phyloP scores from a whole-genome alignment of 1,284 basidiomycete species.

The Tranzscheliella williamsii region DNA sequence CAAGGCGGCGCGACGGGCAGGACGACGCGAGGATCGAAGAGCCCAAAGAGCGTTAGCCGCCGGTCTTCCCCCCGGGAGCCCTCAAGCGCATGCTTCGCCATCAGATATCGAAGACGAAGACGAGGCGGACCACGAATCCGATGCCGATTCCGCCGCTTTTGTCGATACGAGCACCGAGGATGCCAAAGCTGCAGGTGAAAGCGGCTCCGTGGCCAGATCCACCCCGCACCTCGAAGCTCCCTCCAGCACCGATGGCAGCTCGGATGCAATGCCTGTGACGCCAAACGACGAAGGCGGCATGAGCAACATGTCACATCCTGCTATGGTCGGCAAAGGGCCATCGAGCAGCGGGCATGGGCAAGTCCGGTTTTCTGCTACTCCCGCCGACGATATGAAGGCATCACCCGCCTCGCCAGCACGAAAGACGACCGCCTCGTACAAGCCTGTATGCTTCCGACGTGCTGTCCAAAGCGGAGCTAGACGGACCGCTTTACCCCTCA shows the following conservation, averaged over 20 bases:
- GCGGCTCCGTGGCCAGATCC: conserved; percentile 20
- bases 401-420: conserved; percentile 1
- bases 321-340: too few relatives aligned
- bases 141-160: conserved; percentile 24
- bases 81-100: conserved; percentile 15
- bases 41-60: conserved; percentile 18
- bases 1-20: conserved; percentile 21
- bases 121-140: conserved; percentile 15
- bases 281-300: conserved; percentile 31
- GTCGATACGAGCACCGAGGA: conserved; percentile 23
- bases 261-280: conserved; percentile 34
- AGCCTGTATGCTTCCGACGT: conserved; percentile 17
- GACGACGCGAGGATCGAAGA: conserved; percentile 18
- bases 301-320: too few relatives aligned
- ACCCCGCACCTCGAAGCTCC: conserved; percentile 19
- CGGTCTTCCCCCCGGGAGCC: conserved; percentile 22
- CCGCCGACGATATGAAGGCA: too few relatives aligned
- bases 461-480: conserved; percentile 18
- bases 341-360: too few relatives aligned
- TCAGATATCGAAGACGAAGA: conserved; percentile 14
- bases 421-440: conserved; percentile 13
- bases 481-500: background rate
- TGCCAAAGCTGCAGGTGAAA: conserved; percentile 10
- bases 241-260: conserved; percentile 35
- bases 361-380: too few relatives aligned